Evolutionary conservation across 208 protist genomes (phyloP), one percentile per base, ranked within the genome.

Genomic region (Leishmania guyanensis): DNA sequence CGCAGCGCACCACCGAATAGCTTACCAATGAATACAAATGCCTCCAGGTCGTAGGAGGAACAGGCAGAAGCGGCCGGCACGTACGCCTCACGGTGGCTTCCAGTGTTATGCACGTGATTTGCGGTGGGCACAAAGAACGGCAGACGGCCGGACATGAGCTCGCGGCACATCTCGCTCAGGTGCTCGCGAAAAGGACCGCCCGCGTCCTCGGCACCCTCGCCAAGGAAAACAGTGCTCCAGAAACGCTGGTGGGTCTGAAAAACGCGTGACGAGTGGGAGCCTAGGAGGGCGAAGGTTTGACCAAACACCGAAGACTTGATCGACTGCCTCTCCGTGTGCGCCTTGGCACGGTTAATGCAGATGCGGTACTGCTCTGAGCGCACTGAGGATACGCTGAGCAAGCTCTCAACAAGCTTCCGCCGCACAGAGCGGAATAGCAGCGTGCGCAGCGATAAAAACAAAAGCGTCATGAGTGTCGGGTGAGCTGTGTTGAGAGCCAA

Each of bases 1-100:
- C 98, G 92, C 75, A 99, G 82, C 43, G 95, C 96, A 58, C 97
- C 91, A 64, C 98, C 98, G 96, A 99, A 99, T 64, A 99, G 84
- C 66, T 89, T 85, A 16, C 98, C 98, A n/a, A 99, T 39, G 81
- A 99, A 98, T n/a, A 86, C 80, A 74, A 96, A 98, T 46, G 93
- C 94, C 12, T 87, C 76, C 17, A 97, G 69, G 65, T 97, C 86
- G 48, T 87, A 82, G 22, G 85, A 50, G 50, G 79, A 80, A 70
- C 53, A 84, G 48, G 95, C 93, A 48, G 88, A 88, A 36, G 97
- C 92, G 43, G 91, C 94, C 53, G 95, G 95, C 71, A 98, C 90
- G 81, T 94, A 98, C 29, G 93, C 91, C 64, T 98, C 97, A 29
- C 95, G 90, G 81, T 94, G 88, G 12, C 86, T 90, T 17, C 97